A percentile compares a stretch with the other conserved stretches of the same genome.
These are phyloP conservation scores for Psilocybe cyanescens DNA, from an alignment of 768 basidiomycete species.

Conservation along the genomic window DNA sequence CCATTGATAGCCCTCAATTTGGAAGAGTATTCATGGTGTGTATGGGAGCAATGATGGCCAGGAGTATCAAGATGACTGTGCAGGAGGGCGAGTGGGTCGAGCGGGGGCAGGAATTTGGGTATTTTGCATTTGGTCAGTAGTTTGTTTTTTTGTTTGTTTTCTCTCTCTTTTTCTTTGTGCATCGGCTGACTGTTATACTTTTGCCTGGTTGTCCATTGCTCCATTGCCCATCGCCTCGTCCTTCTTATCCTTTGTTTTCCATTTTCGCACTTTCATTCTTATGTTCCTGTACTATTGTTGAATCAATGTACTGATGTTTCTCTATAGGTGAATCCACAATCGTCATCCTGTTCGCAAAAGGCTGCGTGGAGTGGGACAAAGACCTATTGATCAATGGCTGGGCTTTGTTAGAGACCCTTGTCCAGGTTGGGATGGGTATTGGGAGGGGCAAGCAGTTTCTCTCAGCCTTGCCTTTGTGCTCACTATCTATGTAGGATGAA, in stretches of 20 bases:
- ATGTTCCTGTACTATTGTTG: too few relatives aligned
- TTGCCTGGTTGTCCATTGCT: too few relatives aligned
- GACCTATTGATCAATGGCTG: slow-evolving; percentile 85
- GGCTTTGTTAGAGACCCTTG: slow-evolving; percentile 88
- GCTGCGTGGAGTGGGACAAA: slow-evolving; percentile 87
- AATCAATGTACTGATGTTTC: too few relatives aligned
- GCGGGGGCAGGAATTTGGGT: slow-evolving; percentile 90
- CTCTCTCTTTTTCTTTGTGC: neutral
- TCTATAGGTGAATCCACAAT: slow-evolving; percentile 85
- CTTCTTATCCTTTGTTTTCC: too few relatives aligned
- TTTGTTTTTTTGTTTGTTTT: neutral
- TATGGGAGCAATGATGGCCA: slow-evolving; percentile 95
- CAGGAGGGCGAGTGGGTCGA: slow-evolving; percentile 79
- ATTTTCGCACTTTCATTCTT: neutral
- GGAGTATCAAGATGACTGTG: slow-evolving; percentile 87
- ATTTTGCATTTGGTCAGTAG: slow-evolving; percentile 88
- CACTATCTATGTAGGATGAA: too few relatives aligned
- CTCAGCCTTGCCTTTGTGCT: too few relatives aligned
- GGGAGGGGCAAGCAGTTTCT: slow-evolving; percentile 37
- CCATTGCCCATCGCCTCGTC: too few relatives aligned
- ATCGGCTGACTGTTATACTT: too few relatives aligned
- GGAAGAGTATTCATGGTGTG: slow-evolving; percentile 93
- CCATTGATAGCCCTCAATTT: slow-evolving; percentile 88
- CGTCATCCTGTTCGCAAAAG: slow-evolving; percentile 88
- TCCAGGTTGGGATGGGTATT: slow-evolving; percentile 87